A percentile compares a stretch with the other conserved stretches of the same genome.
These are phyloP conservation scores for Amanita rubescens DNA, from an alignment of 768 basidiomycete species.

Conservation along the genomic window DNA sequence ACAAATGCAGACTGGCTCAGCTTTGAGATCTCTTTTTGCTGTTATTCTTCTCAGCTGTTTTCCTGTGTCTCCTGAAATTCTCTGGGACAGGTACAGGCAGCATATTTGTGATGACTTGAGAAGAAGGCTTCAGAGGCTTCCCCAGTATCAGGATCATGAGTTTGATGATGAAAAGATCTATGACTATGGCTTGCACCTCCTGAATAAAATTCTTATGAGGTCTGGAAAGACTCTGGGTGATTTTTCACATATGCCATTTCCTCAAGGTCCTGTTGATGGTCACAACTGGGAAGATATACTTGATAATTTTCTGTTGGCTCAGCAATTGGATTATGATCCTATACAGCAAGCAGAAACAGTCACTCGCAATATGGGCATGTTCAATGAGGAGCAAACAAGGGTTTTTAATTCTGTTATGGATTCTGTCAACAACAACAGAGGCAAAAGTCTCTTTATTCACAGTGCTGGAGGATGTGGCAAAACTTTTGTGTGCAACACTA, in stretches of 20 bases:
- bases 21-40: conserved; percentile 27
- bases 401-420: conserved; percentile 23
- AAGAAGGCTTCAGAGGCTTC: conserved; percentile 12
- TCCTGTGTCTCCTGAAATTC: conserved; percentile 22
- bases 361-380: neutral
- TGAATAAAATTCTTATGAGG: conserved; percentile 20
- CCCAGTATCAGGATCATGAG: conserved; percentile 5
- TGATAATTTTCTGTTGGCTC: conserved; percentile 23
- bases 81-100: conserved; percentile 30
- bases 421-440: conserved; percentile 15
- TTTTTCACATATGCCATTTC: conserved; percentile 26
- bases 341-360: neutral
- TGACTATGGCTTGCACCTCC: conserved; percentile 33
- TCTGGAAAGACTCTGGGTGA: conserved; percentile 16
- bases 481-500: conserved; percentile 35
- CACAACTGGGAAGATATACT: conserved; percentile 17
- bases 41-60: conserved; percentile 12
- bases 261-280: neutral
- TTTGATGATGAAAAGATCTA: conserved; percentile 25
- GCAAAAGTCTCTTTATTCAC: conserved; percentile 31
- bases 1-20: conserved; percentile 24
- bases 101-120: conserved; percentile 36
- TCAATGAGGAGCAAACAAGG: conserved; percentile 26
- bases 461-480: conserved; percentile 40
- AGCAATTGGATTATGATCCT: conserved; percentile 25